Percentiles rank a stretch among this genome's conserved stretches.
These are phyloP conservation scores for Claviceps monticola DNA, from an alignment of 2,329 filamentous ascomycete species.

Conservation along the genomic window DNA sequence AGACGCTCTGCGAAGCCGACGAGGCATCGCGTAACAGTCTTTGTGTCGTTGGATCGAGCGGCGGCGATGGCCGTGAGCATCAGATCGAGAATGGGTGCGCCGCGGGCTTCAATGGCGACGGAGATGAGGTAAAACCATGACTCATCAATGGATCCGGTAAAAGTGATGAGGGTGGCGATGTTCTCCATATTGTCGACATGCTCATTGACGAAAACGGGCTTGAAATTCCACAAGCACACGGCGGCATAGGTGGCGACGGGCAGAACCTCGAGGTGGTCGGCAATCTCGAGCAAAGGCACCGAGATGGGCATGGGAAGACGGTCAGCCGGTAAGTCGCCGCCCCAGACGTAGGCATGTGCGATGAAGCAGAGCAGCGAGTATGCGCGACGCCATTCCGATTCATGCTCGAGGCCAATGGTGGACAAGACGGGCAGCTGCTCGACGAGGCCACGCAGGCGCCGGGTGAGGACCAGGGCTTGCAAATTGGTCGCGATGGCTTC, in stretches of 20 bases:
- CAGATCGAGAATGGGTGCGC: conserved; percentile 71
- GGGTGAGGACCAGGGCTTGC: conserved; percentile 74
- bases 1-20: conserved; percentile 72
- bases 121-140: conserved; percentile 98
- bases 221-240: conserved; percentile 93
- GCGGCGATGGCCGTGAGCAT: conserved; percentile 82
- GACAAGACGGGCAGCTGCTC: conserved; percentile 73
- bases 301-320: conserved; percentile 69
- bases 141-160: conserved; percentile 89
- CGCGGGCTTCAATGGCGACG: conserved; percentile 86
- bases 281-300: conserved; percentile 66
- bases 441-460: conserved; percentile 65
- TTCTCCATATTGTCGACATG: conserved; percentile 75
- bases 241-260: conserved; percentile 91
- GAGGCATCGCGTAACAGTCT: conserved; percentile 64
- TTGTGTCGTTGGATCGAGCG: conserved; percentile 53
- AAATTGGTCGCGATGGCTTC: conserved; percentile 76
- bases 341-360: conserved; percentile 93
- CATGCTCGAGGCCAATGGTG: conserved; percentile 65
- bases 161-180: conserved; percentile 73
- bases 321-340: conserved; percentile 70
- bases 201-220: conserved; percentile 75
- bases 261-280: conserved; percentile 66
- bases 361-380: conserved; percentile 87
- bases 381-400: conserved; percentile 84